Base-by-base conservation (phyloP, 495 filamentous ascomycete genomes). In the Aspergillus kassunensis region DNA sequence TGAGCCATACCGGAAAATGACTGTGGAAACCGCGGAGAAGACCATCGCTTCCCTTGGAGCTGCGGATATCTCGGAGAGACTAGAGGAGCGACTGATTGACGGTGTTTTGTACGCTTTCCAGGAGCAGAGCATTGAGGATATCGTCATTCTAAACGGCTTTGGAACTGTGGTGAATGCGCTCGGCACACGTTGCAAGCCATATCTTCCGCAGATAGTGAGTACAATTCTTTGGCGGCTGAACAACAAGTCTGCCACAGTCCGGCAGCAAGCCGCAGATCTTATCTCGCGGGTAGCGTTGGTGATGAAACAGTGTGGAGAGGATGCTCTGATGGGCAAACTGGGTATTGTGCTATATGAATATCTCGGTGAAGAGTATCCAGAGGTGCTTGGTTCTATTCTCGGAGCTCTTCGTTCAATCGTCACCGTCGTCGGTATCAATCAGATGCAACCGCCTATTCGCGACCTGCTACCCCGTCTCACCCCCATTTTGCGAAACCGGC, bases 1-100 rank as follows among this genome's bases (percentile, higher is more conserved):
- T 65, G 95, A 99, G 60, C 88, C 92, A 0, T 99, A 97, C 67
- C 86, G 95, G 9, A 97, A 97, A 77, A 99, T 99, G 95, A 95
- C 95, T 0, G 84, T 97, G 19, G 95, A 99, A 73, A 97, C 92
- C 0, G 81, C 96, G 7, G 95, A 99, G 69, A 97, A 97, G 69
- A 81, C 97, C 23, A 86, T 97, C 61, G 90, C 91, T 3, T 86
- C 89, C 37, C 80, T 97, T 27, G 95, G 95, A 46, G 91, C 91
- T 21, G 91, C 92, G 18, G 93, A 97, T 66, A 89, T 99, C 62
- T 88, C 88, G 11, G 89, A 95, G 67, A 81, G 91, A 35, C 71
- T 97, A 36, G 95, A 99, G 66, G 91, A 97, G 66, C 78, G 89
- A 33, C 77, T 99, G 12, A 88, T 99, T 41, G 95, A 99, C 57